Conservation (phyloP, 352 stramenopile species). For the Phytophthora agathidicida region DNA sequence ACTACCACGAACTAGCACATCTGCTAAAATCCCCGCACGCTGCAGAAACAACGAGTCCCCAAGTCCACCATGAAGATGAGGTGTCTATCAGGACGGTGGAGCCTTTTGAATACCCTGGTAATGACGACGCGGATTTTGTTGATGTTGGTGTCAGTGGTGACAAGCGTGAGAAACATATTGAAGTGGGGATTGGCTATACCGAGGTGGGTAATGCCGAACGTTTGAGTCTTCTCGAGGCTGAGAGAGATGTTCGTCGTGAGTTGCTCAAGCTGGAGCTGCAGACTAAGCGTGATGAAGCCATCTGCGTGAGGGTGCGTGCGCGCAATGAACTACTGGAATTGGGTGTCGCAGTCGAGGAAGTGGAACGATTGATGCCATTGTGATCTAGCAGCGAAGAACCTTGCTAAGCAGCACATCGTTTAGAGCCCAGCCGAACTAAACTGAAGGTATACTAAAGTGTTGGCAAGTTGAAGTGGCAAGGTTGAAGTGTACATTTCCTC, state of each 20-base stretch:
- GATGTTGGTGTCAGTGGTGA: too few relatives aligned
- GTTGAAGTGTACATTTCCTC: too few relatives aligned
- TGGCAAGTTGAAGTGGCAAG: too few relatives aligned
- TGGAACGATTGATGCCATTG: constrained; percentile 38
- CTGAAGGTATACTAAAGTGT: too few relatives aligned
- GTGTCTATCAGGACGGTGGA: not conserved
- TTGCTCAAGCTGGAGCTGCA: constrained; percentile 45
- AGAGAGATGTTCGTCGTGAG: constrained; percentile 21
- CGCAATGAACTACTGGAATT: constrained; percentile 47
- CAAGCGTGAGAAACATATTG: too few relatives aligned
- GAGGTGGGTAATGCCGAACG: too few relatives aligned
- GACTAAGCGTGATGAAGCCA: constrained; percentile 37
- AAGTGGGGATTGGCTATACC: too few relatives aligned
- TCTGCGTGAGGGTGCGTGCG: constrained; percentile 37
- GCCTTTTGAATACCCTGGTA: not conserved
- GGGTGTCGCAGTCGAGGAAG: constrained; percentile 29
- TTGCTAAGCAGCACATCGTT: too few relatives aligned
- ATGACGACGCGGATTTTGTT: too few relatives aligned
- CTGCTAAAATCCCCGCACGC: not conserved
- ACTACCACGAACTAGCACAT: constrained; percentile 25
- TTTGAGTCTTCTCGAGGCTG: too few relatives aligned
- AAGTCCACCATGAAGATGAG: not conserved
- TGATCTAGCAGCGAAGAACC: constrained; percentile 1
- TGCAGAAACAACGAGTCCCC: not conserved
- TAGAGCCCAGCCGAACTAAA: too few relatives aligned